Evolutionary conservation across 192 early-diverging fungal species (phyloP).

Genomic region (Geranomyces variabilis): DNA sequence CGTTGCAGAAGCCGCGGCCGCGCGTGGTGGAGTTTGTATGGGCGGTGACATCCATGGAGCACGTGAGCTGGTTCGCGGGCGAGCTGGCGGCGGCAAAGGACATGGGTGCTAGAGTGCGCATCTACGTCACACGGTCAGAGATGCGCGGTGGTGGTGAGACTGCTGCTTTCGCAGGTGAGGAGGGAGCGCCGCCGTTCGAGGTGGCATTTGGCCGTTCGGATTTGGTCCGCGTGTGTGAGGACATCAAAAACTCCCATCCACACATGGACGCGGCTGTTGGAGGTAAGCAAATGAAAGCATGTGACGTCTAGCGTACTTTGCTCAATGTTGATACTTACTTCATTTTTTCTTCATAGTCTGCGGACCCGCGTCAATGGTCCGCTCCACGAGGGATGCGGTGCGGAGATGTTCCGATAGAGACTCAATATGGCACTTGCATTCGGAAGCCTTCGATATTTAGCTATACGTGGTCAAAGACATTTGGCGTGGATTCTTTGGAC

Average conservation of each 20-base stretch:
- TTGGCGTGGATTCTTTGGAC: too few species aligned
- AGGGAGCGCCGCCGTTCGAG: background rate
- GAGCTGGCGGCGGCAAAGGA: background rate
- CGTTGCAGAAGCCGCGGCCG: too few species aligned
- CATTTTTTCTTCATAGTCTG: slow-evolving; percentile 11
- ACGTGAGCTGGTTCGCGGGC: slow-evolving; percentile 11
- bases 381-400: background rate
- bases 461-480: too few species aligned
- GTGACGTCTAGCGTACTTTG: background rate
- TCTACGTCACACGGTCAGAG: slow-evolving; percentile 13
- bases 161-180: background rate
- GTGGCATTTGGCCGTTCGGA: background rate
- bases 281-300: background rate
- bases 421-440: slow-evolving; percentile 24
- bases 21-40: slow-evolving; percentile 2
- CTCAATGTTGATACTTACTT: background rate
- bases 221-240: background rate
- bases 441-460: background rate
- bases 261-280: slow-evolving; percentile 19
- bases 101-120: slow-evolving; percentile 4
- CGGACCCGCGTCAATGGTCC: slow-evolving; percentile 10
- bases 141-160: background rate
- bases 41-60: slow-evolving; percentile 2
- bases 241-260: slow-evolving; percentile 8
- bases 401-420: slow-evolving; percentile 15